phyloP scores from a whole-genome alignment of 2,329 filamentous ascomycete species.

The Raffaelea albimanens region DNA sequence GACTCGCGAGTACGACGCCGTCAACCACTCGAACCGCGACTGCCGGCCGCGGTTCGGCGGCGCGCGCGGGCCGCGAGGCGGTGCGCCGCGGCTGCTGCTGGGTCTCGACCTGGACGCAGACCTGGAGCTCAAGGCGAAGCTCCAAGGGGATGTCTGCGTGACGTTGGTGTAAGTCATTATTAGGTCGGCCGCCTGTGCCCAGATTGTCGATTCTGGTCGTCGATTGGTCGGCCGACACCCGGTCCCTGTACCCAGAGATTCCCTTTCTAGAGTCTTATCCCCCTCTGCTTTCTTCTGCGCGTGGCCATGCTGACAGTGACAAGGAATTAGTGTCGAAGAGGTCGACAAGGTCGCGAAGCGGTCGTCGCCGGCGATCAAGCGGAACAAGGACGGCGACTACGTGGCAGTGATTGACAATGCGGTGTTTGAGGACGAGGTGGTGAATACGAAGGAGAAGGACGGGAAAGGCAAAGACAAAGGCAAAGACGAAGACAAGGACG shows the following conservation, averaged over 20 bases:
- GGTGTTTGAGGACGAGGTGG: neutral
- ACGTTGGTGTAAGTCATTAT: slow-evolving; percentile 50
- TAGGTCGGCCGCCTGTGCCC: no score
- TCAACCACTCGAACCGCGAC: neutral
- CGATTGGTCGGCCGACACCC: no score
- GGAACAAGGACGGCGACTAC: slow-evolving; percentile 4
- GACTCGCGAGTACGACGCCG: no score
- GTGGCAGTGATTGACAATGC: slow-evolving; percentile 3
- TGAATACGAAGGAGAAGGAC: neutral
- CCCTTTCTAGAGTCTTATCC: neutral
- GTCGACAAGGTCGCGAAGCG: slow-evolving; percentile 4
- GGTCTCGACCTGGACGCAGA: slow-evolving; percentile 61
- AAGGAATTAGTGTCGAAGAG: slow-evolving; percentile 10
- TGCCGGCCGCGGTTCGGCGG: neutral
- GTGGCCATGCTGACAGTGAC: neutral
- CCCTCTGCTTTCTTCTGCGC: neutral
- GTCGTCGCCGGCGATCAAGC: slow-evolving; percentile 9
- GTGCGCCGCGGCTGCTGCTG: slow-evolving; percentile 17
- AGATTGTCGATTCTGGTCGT: no score
- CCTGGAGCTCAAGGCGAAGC: slow-evolving; percentile 70
- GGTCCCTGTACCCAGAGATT: no score
- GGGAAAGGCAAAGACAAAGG: neutral
- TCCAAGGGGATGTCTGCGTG: slow-evolving; percentile 65
- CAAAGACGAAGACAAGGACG: no score
- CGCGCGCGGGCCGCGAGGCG: neutral